Evolutionary conservation across 1,284 basidiomycete species (phyloP), one percentile per base, ranked within the genome.

Genomic region (Ganoderma resinaceum): DNA sequence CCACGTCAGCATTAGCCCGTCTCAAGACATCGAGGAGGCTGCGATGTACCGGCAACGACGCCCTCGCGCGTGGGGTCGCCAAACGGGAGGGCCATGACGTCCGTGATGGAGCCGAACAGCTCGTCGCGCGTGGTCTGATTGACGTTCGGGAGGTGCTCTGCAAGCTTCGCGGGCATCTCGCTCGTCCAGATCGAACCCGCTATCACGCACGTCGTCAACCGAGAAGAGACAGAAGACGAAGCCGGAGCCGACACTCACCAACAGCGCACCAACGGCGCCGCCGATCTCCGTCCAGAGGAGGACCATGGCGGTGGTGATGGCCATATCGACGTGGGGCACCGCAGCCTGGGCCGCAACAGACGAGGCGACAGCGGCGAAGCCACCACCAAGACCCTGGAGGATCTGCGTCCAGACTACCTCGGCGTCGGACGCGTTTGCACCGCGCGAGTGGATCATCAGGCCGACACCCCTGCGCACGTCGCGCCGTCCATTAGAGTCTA

Each of bases 211-310:
- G 18, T 46, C 26, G 7, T 42, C 20, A 43, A 38, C 6, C 42
- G 23, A 29, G 23, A 3, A 40, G 29, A n/a, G n/a, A 26, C 4
- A 52, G 6, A 6, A 29, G 23, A 43, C 46, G 18, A 26, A 9
- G 9, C 18, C 3, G 49, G n/a, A 16, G 49, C 33, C 20, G 42
- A 18, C 18, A 79, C 84, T 58, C 55, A 80, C 84, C 86, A 61
- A 91, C 84, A 9, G 91, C 91, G 31, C 83, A 20, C 93, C 92
- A 26, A 93, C 84, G 0, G 88, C 87, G 23, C 89, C 90, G 59
- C 93, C 94, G 69, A 94, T 90, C 78, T 95, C 93, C 11, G 92
- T 91, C 74, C 93, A 86, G 49, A 96, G 85, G 40, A 96, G 83
- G 20, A 95, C 89, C 71, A 95, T 84, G 0, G 95, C 95, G 6